Conservation (phyloP, 2,329 filamentous ascomycete genomes). For the Cercospora berteroae region DNA sequence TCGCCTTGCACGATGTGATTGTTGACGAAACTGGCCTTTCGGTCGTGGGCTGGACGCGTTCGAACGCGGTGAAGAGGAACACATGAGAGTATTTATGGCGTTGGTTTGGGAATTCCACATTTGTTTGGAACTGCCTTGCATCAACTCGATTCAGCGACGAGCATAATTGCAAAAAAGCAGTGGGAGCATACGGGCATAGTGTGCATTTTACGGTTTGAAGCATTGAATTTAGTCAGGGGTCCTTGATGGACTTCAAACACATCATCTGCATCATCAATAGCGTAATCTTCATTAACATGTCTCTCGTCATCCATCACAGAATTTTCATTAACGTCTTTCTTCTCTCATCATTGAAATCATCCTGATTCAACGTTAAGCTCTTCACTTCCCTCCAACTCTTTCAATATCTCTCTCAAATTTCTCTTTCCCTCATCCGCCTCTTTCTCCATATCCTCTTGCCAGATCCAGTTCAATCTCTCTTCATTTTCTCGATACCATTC, state of each 20-base stretch:
- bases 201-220: not conserved
- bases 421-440: conserved; percentile 26
- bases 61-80: not conserved
- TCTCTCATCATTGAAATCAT: not conserved
- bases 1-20: not conserved
- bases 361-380: not conserved
- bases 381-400: not conserved
- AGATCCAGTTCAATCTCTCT: conserved; percentile 27
- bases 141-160: not conserved
- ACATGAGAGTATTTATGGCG: not conserved
- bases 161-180: not conserved
- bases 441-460: conserved; percentile 28
- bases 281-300: not conserved
- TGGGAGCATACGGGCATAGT: not conserved
- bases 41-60: not conserved
- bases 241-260: not conserved
- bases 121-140: too few relatives aligned
- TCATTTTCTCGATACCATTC: conserved; percentile 22
- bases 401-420: not conserved
- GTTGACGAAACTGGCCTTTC: conserved; percentile 2
- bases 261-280: not conserved
- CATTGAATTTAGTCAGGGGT: not conserved
- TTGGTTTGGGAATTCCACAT: not conserved
- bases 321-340: not conserved
- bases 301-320: not conserved